Percentiles rank a stretch among this genome's conserved stretches.
phyloP scores from a whole-genome alignment of 2,329 filamentous ascomycete genomes.

The Aspergillus spinulosporus region DNA sequence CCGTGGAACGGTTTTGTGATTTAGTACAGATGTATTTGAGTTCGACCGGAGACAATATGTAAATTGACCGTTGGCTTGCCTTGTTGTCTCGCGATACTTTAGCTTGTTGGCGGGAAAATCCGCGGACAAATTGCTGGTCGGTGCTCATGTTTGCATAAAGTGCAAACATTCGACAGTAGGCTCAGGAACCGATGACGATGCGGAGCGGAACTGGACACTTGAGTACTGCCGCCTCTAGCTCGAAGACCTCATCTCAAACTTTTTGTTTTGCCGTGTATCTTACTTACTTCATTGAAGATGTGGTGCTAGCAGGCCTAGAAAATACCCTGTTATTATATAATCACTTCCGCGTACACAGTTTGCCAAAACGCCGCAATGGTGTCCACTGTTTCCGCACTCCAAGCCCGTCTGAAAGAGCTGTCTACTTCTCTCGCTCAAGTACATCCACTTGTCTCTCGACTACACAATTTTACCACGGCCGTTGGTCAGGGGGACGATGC shows the following conservation, averaged over 20 bases:
- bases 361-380: slow-evolving; percentile 26
- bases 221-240: neutral
- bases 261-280: too few species aligned
- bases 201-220: slow-evolving; percentile 17
- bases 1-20: too few species aligned
- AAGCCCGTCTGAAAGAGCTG: slow-evolving; percentile 53
- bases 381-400: slow-evolving; percentile 43
- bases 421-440: slow-evolving; percentile 56
- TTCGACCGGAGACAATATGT: neutral
- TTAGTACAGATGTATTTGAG: neutral
- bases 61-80: neutral
- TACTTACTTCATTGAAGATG: too few species aligned
- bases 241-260: too few species aligned
- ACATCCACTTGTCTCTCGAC: slow-evolving; percentile 56
- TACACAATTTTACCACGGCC: slow-evolving; percentile 62
- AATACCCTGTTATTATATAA: neutral
- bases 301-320: too few species aligned
- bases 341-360: neutral
- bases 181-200: slow-evolving; percentile 34
- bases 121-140: slow-evolving; percentile 6
- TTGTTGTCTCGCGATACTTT: slow-evolving; percentile 5
- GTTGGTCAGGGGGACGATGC: slow-evolving; percentile 64
- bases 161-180: slow-evolving; percentile 31
- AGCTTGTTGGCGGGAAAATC: slow-evolving; percentile 10
- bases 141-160: slow-evolving; percentile 16